Evolutionary conservation across 2,329 filamentous ascomycete species (phyloP).

Genomic region (Mycosphaerella arachidis): DNA sequence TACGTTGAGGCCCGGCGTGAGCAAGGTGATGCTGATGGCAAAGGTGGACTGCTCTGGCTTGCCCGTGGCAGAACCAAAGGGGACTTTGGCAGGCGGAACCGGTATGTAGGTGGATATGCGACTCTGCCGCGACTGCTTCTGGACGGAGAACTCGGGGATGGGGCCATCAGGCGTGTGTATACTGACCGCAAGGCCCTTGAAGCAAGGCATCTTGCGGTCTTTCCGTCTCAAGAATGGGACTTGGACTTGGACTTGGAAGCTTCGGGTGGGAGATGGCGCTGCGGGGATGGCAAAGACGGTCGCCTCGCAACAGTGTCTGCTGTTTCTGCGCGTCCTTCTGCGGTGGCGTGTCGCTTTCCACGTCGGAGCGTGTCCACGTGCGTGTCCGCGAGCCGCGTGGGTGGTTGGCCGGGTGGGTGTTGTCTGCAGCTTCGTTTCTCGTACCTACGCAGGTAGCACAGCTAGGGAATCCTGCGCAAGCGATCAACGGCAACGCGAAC

Average conservation of each 20-base stretch:
- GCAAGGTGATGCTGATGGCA: constrained; percentile 93
- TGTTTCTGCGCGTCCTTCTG: not conserved
- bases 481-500: not conserved
- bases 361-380: not conserved
- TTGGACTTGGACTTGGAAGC: constrained; percentile 3
- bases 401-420: no score
- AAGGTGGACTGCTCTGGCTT: constrained; percentile 93
- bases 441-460: not conserved
- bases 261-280: not conserved
- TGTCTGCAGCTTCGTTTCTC: not conserved
- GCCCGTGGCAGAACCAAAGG: constrained; percentile 57
- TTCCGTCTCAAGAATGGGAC: no score
- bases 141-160: constrained; percentile 87
- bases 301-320: not conserved
- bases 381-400: no score
- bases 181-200: constrained; percentile 93
- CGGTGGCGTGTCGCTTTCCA: not conserved
- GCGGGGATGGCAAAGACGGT: not conserved
- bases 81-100: constrained; percentile 80
- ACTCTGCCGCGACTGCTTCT: constrained; percentile 84
- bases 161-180: constrained; percentile 80
- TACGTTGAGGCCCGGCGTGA: constrained; percentile 81
- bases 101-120: constrained; percentile 97
- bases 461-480: not conserved
- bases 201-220: constrained; percentile 72